Percentiles rank a stretch among this genome's conserved stretches.
phyloP scores from a whole-genome alignment of 2,329 filamentous ascomycete species.

The Ophiostoma triangulosporum region DNA sequence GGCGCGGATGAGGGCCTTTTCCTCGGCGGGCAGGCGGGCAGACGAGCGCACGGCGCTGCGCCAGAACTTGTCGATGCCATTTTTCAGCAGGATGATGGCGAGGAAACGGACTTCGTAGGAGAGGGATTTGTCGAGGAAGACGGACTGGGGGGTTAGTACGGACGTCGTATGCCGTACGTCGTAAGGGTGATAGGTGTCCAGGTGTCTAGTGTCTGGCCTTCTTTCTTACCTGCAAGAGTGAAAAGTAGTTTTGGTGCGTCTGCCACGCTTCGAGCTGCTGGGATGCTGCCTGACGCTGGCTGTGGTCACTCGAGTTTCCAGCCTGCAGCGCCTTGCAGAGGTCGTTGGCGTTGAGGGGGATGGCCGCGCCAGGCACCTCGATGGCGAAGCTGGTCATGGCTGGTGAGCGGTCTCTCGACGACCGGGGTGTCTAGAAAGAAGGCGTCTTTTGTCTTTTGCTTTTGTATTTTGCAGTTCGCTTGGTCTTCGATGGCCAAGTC shows the following conservation, averaged over 20 bases:
- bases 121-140: conserved; percentile 68
- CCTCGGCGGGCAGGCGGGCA: conserved; percentile 52
- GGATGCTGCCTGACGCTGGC: conserved; percentile 51
- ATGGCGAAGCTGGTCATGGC: conserved; percentile 54
- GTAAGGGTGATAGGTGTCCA: neutral
- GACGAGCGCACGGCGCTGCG: conserved; percentile 41
- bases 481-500: neutral
- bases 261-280: conserved; percentile 65
- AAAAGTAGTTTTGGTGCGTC: conserved; percentile 50
- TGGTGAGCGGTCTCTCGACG: neutral
- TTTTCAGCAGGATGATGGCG: conserved; percentile 87
- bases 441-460: neutral
- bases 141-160: conserved; percentile 24
- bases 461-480: too few species aligned
- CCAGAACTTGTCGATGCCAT: conserved; percentile 94
- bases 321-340: conserved; percentile 51
- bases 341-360: conserved; percentile 49
- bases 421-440: too few species aligned
- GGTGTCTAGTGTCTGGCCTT: too few species aligned
- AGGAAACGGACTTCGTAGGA: conserved; percentile 73
- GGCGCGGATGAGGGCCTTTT: conserved; percentile 64
- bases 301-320: conserved; percentile 48
- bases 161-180: too few species aligned
- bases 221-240: conserved; percentile 33
- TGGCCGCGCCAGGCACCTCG: conserved; percentile 72